Evolutionary conservation across 2,329 filamentous ascomycete species (phyloP), one percentile per base, ranked within the genome.

Genomic region (Ceratocystis smalleyi): DNA sequence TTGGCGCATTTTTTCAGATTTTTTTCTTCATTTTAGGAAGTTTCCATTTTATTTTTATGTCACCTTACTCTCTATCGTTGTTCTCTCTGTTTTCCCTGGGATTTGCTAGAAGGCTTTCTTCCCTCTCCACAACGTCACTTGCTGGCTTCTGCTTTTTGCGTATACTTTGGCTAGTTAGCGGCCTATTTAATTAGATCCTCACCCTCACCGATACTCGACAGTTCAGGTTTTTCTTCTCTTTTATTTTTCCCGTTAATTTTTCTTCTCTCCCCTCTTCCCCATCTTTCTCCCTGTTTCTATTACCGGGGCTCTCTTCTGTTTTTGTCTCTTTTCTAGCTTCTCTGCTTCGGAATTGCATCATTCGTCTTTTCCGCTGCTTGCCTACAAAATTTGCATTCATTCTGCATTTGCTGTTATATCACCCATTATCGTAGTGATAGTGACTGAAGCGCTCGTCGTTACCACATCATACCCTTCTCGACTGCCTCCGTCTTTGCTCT

Each of bases 181-280:
- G 47, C 45, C 6, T 63, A 63, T 63, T 54, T 63, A 63, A 55
- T 22, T 63, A 35, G 61, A 63, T 63, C 61, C 61, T 40, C 61
- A 51, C 40, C 61, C 61, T 55, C 61, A 54, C 32, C 35, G 27
- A 60, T 43, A 43, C 57, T 60, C 35, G 10, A 1, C 35, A 12
- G 35, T 49, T 60, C 45, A 24, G n/a, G 15, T 63, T 63, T 10
- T 63, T 15, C 27, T 63, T 72, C 15, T 70, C 54, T 54, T 32
- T 43, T 43, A 5, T 40, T 62, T 40, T 45, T 27, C n/a, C n/a
- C 32, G 32, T 57, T 40, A 17, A 19, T 54, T 62, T 32, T 65
- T 27, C 43, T 40, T 64, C 35, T 59, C 45, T 55, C 61, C 40
- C 43, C 55, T 59, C 51, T 49, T 47, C 54, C 49, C 55, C 60